phyloP scores from a whole-genome alignment of 331 rosid genomes.

The Phaseolus coccineus region DNA sequence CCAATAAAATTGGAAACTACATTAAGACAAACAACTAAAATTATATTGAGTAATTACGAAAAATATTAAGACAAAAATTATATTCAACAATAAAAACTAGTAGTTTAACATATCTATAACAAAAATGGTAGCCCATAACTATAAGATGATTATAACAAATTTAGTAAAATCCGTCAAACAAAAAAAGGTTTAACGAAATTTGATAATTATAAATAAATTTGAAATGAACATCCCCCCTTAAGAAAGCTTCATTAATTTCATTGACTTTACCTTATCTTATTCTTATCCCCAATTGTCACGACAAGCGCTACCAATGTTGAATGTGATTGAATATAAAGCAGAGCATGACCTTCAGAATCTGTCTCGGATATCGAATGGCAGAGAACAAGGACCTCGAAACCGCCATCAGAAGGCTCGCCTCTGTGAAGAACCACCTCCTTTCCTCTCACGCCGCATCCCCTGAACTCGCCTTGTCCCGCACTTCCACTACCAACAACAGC shows the following conservation, averaged over 20 bases:
- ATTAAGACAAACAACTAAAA: too few species aligned
- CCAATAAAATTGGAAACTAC: too few species aligned
- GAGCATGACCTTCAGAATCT: neutral
- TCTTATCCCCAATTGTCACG: neutral
- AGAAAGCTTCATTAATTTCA: neutral
- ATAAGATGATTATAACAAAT: too few species aligned
- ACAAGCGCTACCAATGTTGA: neutral
- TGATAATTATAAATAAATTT: too few species aligned
- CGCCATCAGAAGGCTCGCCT: slow-evolving; percentile 61
- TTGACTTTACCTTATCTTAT: neutral
- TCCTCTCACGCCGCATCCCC: neutral
- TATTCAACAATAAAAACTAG: too few species aligned
- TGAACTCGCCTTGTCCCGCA: slow-evolving; percentile 34
- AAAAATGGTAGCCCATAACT: too few species aligned
- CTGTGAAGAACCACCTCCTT: slow-evolving; percentile 63
- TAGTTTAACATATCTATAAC: too few species aligned
- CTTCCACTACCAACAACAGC: slow-evolving; percentile 49
- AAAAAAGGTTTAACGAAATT: too few species aligned
- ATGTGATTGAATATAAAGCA: neutral
- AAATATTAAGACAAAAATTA: too few species aligned
- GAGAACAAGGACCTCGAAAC: slow-evolving; percentile 54
- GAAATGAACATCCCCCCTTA: neutral
- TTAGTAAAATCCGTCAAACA: too few species aligned
- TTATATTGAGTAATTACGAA: too few species aligned
- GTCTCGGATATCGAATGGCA: slow-evolving; percentile 37